phyloP scores from a whole-genome alignment of 768 basidiomycete species.

The Cyathus striatus region DNA sequence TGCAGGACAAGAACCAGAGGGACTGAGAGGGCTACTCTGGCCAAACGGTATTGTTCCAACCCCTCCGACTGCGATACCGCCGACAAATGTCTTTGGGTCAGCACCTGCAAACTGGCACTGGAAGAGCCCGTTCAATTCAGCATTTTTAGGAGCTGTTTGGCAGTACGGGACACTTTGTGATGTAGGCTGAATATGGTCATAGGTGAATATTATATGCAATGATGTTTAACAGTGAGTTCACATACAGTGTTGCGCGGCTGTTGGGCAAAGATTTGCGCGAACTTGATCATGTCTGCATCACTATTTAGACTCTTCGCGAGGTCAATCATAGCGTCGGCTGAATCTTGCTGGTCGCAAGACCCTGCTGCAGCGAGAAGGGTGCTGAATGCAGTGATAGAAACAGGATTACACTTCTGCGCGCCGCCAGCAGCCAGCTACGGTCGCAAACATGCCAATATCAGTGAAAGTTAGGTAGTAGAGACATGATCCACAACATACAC shows the following conservation, averaged over 20 bases:
- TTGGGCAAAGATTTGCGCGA: conserved; percentile 43
- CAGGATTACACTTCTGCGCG: conserved; percentile 48
- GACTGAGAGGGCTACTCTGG: conserved; percentile 24
- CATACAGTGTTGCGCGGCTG: conserved; percentile 48
- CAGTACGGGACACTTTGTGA: conserved; percentile 44
- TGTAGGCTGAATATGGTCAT: conserved; percentile 27
- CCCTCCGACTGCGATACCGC: conserved; percentile 18
- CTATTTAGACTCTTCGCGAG: conserved; percentile 30
- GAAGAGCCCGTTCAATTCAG: conserved; percentile 47
- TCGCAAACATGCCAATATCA: conserved; percentile 2
- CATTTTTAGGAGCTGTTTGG: conserved; percentile 40
- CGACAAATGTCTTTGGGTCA: conserved; percentile 35
- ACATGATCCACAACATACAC: conserved; percentile 26
- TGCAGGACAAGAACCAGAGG: conserved; percentile 42
- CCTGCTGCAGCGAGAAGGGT: conserved; percentile 57
- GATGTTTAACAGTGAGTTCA: neutral
- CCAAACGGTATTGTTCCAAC: conserved; percentile 45
- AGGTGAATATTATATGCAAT: neutral
- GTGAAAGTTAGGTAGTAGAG: conserved; percentile 1
- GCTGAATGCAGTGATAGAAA: conserved; percentile 48
- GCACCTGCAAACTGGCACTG: conserved; percentile 45
- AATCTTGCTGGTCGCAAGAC: conserved; percentile 51
- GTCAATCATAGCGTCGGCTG: conserved; percentile 49
- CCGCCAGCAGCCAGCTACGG: conserved; percentile 50
- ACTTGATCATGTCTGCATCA: conserved; percentile 36